Percentiles rank a stretch among this genome's conserved stretches.
Evolutionary conservation across 805 yeast species (phyloP).

Genomic region (Sugiyamaella qingdaonensis): DNA sequence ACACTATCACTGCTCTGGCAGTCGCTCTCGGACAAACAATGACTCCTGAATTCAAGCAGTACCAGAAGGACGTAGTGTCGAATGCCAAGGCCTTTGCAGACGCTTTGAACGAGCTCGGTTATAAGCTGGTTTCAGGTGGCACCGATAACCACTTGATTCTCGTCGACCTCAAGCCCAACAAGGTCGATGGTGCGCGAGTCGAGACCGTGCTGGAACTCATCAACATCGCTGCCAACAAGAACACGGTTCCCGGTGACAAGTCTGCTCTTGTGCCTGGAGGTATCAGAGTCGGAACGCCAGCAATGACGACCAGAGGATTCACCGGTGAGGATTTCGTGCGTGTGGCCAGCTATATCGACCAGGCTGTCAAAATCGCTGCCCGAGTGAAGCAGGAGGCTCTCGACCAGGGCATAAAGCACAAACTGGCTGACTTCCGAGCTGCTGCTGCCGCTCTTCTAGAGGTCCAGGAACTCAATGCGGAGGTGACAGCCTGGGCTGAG

Average conservation of each 20-base stretch:
- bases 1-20: constrained; percentile 93
- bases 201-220: constrained; percentile 85
- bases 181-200: constrained; percentile 93
- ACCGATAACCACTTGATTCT: constrained; percentile 92
- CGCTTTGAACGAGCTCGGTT: constrained; percentile 61
- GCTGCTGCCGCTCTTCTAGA: constrained; percentile 61
- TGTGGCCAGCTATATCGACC: constrained; percentile 75
- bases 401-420: constrained; percentile 51
- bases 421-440: constrained; percentile 65
- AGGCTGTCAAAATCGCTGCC: constrained; percentile 67
- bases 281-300: constrained; percentile 95
- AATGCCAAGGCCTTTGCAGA: constrained; percentile 77
- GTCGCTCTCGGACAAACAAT: constrained; percentile 91
- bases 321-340: constrained; percentile 69
- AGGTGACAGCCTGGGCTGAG: constrained; percentile 69
- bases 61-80: constrained; percentile 76
- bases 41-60: constrained; percentile 80
- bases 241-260: constrained; percentile 94
- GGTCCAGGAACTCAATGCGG: constrained; percentile 57
- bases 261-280: constrained; percentile 97
- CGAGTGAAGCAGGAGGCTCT: constrained; percentile 62
- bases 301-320: constrained; percentile 96
- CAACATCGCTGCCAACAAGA: constrained; percentile 93
- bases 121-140: constrained; percentile 82
- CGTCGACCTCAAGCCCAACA: constrained; percentile 71